Base-by-base conservation (phyloP, 805 yeast species). In the Naumovozyma dairenensis region DNA sequence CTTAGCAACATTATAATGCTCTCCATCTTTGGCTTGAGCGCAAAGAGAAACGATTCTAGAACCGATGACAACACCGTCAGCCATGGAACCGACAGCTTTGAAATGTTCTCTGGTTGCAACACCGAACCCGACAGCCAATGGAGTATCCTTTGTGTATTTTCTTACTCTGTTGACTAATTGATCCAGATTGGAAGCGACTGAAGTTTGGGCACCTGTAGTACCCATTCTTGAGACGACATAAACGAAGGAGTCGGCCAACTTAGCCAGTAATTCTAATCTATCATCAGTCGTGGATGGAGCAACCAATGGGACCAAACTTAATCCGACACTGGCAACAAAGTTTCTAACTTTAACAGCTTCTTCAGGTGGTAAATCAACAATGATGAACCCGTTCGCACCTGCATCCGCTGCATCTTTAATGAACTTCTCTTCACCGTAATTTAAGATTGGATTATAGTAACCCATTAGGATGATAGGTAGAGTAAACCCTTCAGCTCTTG, bases 211-310 rank as follows among this genome's bases (percentile, higher is more conserved):
- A 55, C 99, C 98, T 19, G 99, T 92, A 38, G 94, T 78, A 45
- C 97, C 96, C 99, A 92, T 92, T 58, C 94, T 74, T 3, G 96
- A 85, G 13, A 92, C 97, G 25, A 92, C 98, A 51, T 92, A 92
- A 39, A 92, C 80, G 61, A 92, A 92, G 1, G 96, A 83, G 57
- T 89, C 96, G 21, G 99, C 94, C 50, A 92, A 82, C 37, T 72
- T 71, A 6, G 89, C 79, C 49, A 92, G 67, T 21, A 81, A 62
- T 51, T 74, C 71, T 48, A 92, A 71, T 51, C 99, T 74, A 33
- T 80, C 92, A 53, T 89, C 89, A 25, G 94, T 80, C 31, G 98
- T 92, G 21, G 95, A 82, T 28, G 98, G 99, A 2, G 98, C 96
- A 31, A 92, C 94, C 39, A 92, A 66, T 25, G 99, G 99, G 40